Percentiles rank a stretch among this genome's conserved stretches.
Conservation (phyloP, 2,329 filamentous ascomycete genomes). For the Aspergillus cejpii region DNA sequence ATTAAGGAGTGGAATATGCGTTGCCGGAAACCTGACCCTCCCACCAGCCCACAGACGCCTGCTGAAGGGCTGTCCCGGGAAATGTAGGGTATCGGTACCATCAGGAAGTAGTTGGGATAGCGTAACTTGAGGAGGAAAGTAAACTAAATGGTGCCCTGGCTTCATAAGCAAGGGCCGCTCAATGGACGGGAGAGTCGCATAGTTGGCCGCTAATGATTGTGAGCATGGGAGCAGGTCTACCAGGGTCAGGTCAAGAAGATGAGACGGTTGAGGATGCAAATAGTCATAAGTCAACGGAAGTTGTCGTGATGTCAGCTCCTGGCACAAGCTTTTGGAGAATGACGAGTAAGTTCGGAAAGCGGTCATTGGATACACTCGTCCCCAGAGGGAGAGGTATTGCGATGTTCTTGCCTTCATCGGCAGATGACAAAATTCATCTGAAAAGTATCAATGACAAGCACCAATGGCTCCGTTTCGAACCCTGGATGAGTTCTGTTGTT, state of each 20-base stretch:
- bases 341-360: constrained; percentile 25
- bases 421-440: background rate
- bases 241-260: constrained; percentile 60
- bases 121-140: constrained; percentile 68
- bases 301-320: constrained; percentile 44
- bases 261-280: constrained; percentile 55
- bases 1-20: constrained; percentile 26
- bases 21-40: constrained; percentile 50
- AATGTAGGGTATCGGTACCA: constrained; percentile 75
- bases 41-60: constrained; percentile 89
- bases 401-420: background rate
- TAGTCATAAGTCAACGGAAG: constrained; percentile 50
- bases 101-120: constrained; percentile 63
- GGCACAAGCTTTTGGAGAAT: constrained; percentile 35
- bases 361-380: background rate
- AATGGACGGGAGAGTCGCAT: constrained; percentile 33
- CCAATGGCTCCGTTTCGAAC: constrained; percentile 6
- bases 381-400: constrained; percentile 4
- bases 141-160: constrained; percentile 70
- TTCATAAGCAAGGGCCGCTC: constrained; percentile 25
- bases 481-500: constrained; percentile 7
- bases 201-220: constrained; percentile 18
- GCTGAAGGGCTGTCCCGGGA: constrained; percentile 63
- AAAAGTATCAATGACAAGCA: background rate
- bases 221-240: constrained; percentile 46